Conservation (phyloP, 164 flowering plant genomes). For the Chimonanthus salicifolius region DNA sequence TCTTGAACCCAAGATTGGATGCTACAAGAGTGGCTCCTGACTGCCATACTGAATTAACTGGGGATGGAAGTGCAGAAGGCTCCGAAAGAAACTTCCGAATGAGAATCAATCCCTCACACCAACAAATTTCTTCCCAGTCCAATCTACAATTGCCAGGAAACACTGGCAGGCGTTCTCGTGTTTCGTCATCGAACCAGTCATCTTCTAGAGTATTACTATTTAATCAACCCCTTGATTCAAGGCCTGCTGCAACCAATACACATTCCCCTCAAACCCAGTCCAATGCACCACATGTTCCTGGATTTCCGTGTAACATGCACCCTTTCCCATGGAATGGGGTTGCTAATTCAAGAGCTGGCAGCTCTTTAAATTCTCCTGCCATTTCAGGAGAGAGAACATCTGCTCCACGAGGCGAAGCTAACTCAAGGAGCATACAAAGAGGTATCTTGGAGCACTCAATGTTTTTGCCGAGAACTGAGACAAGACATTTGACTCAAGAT, state of each 20-base stretch:
- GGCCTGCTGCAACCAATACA: conserved; percentile 27
- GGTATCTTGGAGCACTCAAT: conserved; percentile 47
- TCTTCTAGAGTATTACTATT: conserved; percentile 21
- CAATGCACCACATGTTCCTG: conserved; percentile 18
- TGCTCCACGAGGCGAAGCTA: conserved; percentile 27
- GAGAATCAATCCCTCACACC: conserved; percentile 26
- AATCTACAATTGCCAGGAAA: conserved; percentile 23
- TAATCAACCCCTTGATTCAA: conserved; percentile 30
- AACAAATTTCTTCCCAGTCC: conserved; percentile 27
- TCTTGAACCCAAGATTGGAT: conserved; percentile 30
- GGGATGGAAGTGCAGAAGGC: conserved; percentile 27
- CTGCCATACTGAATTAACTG: conserved; percentile 21
- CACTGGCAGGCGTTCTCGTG: conserved; percentile 20
- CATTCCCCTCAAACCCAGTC: conserved; percentile 25
- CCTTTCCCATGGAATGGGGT: conserved; percentile 38
- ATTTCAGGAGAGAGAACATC: conserved; percentile 28
- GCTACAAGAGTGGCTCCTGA: conserved; percentile 24
- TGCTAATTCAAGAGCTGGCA: conserved; percentile 35
- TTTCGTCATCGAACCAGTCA: conserved; percentile 10
- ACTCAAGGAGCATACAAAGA: conserved; percentile 36
- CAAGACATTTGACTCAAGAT: conserved; percentile 32
- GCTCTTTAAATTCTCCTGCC: conserved; percentile 27
- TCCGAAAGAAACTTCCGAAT: conserved; percentile 34
- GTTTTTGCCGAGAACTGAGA: conserved; percentile 38
- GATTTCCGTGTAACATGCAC: conserved; percentile 26